Base-by-base conservation (phyloP, 176 grass and related monocot genomes). In the Musa schizocarpa region DNA sequence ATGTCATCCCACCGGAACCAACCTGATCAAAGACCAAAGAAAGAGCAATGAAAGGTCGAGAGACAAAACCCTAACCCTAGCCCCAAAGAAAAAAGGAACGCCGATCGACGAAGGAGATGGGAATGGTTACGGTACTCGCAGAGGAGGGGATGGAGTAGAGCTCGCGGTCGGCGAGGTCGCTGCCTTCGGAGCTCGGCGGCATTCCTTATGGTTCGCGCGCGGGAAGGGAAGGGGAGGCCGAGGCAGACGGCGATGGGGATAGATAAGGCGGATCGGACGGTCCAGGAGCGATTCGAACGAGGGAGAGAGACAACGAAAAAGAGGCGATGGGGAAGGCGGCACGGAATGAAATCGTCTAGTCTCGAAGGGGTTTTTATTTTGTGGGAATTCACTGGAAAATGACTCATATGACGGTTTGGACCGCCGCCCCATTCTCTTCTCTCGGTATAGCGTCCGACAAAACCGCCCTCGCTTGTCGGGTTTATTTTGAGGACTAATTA, bases 1-100 rank as follows among this genome's bases (percentile, higher is more conserved):
- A 96, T 92, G 78, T 85, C 92, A 75, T 88, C 89, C 92, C 92
- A 92, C 56, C 80, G 85, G 84, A 96, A 96, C 89, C 92, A 96
- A 83, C 87, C 89, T 96, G 81, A 73, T 43, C 34, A 63, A 52
- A 43, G 57, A 17, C 6, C 8, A 14, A 76, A 23, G 26, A 11
- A 29, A 76, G 29, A 16, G 6, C 4, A 9, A 13, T 29, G 52
- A 34, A 23, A 76, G 63, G 29, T 57, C 57, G 70, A 53, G 64
- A 16, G 19, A 69, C 13, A 24, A n/a, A 58, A 13, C 67, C 29
- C 61, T 82, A 77, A 79, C 74, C 4, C 62, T 83, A 76, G 54
- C 21, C 68, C 17, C 19, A 77, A 76, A 75, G 49, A 43, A 43
- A 43, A 43, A 43, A 43, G 7, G 13, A 53, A 10, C 6, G 10